Percentiles rank a stretch among this genome's conserved stretches.
Evolutionary conservation across 441 rosid genomes (phyloP).

Genomic region (Mallotus japonicus): DNA sequence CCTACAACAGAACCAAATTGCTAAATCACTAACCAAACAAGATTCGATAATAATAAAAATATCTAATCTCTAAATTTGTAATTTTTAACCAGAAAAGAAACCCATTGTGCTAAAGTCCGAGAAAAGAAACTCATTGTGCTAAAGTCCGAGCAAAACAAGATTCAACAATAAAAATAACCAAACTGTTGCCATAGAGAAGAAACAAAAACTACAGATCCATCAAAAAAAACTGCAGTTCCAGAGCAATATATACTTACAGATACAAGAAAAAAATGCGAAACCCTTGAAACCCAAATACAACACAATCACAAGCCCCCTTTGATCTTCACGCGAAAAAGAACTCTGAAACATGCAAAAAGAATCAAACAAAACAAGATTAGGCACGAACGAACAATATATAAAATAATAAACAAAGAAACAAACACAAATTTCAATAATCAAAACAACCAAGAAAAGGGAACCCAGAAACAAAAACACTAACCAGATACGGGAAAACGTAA

Average conservation of each 20-base stretch:
- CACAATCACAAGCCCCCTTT: not conserved
- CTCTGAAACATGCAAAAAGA: no score
- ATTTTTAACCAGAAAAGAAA: no score
- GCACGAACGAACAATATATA: not conserved
- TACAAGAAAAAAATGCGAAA: not conserved
- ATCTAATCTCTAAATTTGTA: not conserved
- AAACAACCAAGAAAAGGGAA: not conserved
- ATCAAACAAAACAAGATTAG: not conserved
- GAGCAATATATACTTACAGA: conserved; percentile 11
- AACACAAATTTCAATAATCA: not conserved
- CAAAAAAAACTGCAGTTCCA: not conserved
- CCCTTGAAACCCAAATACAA: not conserved
- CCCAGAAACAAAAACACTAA: not conserved
- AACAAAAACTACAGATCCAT: not conserved
- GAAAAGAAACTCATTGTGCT: no score
- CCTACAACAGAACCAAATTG: not conserved
- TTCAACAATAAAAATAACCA: no score
- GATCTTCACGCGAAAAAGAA: not conserved
- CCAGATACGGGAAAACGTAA: not conserved
- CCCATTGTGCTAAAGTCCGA: no score
- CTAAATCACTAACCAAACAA: not conserved
- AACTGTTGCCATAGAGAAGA: not conserved
- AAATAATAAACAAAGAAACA: not conserved
- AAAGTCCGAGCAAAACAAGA: no score
- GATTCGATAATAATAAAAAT: not conserved